These are phyloP conservation scores for Fusarium oligoseptatum DNA, from an alignment of 2,329 filamentous ascomycete genomes.

Conservation along the genomic window DNA sequence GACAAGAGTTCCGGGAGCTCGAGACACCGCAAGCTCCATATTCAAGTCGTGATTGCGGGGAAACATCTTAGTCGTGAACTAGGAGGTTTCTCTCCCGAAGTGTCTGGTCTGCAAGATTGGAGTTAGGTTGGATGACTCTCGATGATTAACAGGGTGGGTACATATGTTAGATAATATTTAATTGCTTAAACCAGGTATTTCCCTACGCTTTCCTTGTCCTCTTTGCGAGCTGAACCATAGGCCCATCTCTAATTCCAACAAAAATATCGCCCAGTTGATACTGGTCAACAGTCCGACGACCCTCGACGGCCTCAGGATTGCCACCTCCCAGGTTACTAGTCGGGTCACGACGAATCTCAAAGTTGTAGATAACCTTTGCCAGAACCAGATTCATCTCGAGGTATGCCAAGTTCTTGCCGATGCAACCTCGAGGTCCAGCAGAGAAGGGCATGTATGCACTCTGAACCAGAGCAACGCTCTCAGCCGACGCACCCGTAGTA, in stretches of 20 bases:
- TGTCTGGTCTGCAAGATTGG: too few species aligned
- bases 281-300: constrained; percentile 25
- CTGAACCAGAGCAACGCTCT: constrained; percentile 17
- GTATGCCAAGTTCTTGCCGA: constrained; percentile 38
- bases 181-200: neutral
- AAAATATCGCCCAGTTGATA: constrained; percentile 34
- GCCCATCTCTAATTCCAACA: constrained; percentile 24
- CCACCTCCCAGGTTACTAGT: constrained; percentile 31
- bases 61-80: too few species aligned
- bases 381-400: constrained; percentile 34
- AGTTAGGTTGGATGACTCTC: too few species aligned
- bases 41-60: too few species aligned
- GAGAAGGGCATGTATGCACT: constrained; percentile 31
- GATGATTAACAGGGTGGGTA: too few species aligned
- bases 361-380: constrained; percentile 26
- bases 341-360: constrained; percentile 21
- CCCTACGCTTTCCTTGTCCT: neutral
- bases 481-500: neutral
- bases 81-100: too few species aligned
- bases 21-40: too few species aligned
- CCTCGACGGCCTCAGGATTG: constrained; percentile 9
- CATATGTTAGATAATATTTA: neutral
- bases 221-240: constrained; percentile 27
- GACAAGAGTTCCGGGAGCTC: too few species aligned
- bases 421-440: constrained; percentile 25